These are phyloP conservation scores for Bipolaris sorokiniana DNA, from an alignment of 2,329 filamentous ascomycete species.

Conservation along the genomic window DNA sequence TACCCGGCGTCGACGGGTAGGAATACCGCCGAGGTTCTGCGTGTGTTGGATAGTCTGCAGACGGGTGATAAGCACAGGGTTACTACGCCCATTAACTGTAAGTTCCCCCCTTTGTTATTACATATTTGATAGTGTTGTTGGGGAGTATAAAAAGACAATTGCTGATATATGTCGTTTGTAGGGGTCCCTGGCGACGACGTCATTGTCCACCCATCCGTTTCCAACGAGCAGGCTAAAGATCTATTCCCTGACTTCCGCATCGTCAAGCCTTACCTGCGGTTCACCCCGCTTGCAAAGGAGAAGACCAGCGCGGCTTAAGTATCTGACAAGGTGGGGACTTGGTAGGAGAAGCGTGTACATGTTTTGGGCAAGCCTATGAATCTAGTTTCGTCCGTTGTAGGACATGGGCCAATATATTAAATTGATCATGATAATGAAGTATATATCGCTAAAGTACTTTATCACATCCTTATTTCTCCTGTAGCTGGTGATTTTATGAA, in stretches of 20 bases:
- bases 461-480: too few relatives aligned
- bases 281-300: conserved; percentile 65
- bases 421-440: too few relatives aligned
- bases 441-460: too few relatives aligned
- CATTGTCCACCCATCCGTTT: conserved; percentile 65
- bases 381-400: too few relatives aligned
- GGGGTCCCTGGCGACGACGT: conserved; percentile 64
- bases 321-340: background rate
- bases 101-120: background rate
- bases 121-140: background rate
- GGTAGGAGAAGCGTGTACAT: background rate
- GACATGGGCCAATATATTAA: too few relatives aligned
- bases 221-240: conserved; percentile 64
- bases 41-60: conserved; percentile 60
- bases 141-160: background rate
- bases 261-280: conserved; percentile 67
- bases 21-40: conserved; percentile 61
- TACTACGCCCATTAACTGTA: conserved; percentile 66
- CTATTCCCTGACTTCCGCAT: conserved; percentile 66
- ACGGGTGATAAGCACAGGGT: conserved; percentile 65
- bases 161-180: conserved; percentile 1
- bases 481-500: too few relatives aligned
- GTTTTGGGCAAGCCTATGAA: too few relatives aligned
- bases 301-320: conserved; percentile 57
- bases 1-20: conserved; percentile 68